Percentiles rank a stretch among this genome's conserved stretches.
Conservation (phyloP, 169 alveolate species). For the Plasmodium ovale region DNA sequence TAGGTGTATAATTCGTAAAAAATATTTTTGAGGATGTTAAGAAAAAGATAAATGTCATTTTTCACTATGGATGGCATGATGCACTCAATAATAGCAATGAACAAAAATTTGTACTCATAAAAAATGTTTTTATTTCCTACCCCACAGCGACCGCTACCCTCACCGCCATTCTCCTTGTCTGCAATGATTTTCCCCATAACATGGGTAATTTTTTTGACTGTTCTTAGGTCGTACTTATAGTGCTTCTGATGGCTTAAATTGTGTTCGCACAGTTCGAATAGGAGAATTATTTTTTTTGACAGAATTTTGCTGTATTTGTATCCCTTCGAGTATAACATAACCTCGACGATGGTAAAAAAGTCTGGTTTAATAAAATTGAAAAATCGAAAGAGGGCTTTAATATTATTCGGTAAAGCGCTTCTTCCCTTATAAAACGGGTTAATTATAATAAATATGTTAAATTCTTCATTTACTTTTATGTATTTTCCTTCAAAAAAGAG, state of each 20-base stretch:
- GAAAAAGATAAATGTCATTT: conserved; percentile 62
- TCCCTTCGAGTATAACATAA: conserved; percentile 96
- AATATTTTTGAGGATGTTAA: conserved; percentile 51
- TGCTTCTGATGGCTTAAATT: conserved; percentile 95
- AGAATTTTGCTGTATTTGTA: conserved; percentile 94
- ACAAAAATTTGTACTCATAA: conserved; percentile 66
- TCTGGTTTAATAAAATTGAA: conserved; percentile 94
- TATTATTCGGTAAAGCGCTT: conserved; percentile 96
- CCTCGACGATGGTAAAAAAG: conserved; percentile 91
- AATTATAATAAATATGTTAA: conserved; percentile 98
- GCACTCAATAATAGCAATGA: conserved; percentile 70
- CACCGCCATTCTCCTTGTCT: conserved; percentile 5
- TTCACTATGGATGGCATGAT: conserved; percentile 75
- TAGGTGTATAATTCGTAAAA: conserved; percentile 65
- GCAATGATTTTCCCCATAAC: conserved; percentile 91
- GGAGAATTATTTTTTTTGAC: conserved; percentile 93
- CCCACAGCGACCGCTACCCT: background rate
- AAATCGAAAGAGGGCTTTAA: conserved; percentile 93
- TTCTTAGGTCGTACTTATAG: conserved; percentile 98
- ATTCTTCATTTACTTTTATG: conserved; percentile 92
- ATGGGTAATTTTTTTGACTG: conserved; percentile 94
- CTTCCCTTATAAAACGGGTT: conserved; percentile 99
- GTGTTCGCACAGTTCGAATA: conserved; percentile 95
- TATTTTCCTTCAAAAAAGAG: conserved; percentile 88
- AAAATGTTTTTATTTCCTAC: conserved; percentile 19